These are phyloP conservation scores for Discostella stelligeroides DNA, from an alignment of 108 stramenopile species.

Conservation along the genomic window DNA sequence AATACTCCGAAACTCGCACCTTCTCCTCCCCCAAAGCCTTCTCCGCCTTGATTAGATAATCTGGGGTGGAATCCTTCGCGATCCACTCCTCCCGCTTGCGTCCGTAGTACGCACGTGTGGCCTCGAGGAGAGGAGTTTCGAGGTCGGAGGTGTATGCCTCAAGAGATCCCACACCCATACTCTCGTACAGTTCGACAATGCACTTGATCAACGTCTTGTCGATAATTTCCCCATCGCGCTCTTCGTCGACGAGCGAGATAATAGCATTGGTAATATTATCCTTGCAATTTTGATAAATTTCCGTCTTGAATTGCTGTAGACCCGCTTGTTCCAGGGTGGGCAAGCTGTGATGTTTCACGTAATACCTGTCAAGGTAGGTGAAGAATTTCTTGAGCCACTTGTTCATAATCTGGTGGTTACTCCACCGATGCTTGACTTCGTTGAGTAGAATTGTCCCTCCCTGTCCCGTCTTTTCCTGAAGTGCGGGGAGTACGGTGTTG, in stretches of 20 bases:
- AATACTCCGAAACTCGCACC: slow-evolving; percentile 90
- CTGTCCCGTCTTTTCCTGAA: slow-evolving; percentile 84
- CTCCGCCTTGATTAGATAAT: slow-evolving; percentile 97
- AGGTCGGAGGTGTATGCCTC: slow-evolving; percentile 92
- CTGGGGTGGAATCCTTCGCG: slow-evolving; percentile 91
- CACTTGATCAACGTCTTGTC: slow-evolving; percentile 94
- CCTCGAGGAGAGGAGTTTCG: slow-evolving; percentile 87
- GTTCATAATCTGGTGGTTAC: slow-evolving; percentile 99
- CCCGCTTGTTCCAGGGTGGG: slow-evolving; percentile 93
- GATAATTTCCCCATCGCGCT: slow-evolving; percentile 93
- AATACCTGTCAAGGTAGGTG: slow-evolving; percentile 98
- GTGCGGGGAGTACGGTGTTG: slow-evolving; percentile 88
- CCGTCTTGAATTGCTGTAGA: slow-evolving; percentile 88
- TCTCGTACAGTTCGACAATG: slow-evolving; percentile 95
- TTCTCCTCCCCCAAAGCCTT: slow-evolving; percentile 89
- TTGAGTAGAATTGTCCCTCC: slow-evolving; percentile 86
- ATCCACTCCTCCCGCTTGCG: slow-evolving; percentile 97
- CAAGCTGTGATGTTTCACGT: slow-evolving; percentile 95
- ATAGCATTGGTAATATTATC: slow-evolving; percentile 85
- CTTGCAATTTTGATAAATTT: slow-evolving; percentile 96
- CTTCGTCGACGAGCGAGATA: slow-evolving; percentile 91
- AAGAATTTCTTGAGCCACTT: slow-evolving; percentile 99
- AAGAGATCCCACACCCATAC: slow-evolving; percentile 95
- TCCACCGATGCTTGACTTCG: slow-evolving; percentile 95
- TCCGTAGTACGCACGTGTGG: slow-evolving; percentile 92